Evolutionary conservation across 2,329 filamentous ascomycete species (phyloP).

Genomic region (Claviceps quebecensis): DNA sequence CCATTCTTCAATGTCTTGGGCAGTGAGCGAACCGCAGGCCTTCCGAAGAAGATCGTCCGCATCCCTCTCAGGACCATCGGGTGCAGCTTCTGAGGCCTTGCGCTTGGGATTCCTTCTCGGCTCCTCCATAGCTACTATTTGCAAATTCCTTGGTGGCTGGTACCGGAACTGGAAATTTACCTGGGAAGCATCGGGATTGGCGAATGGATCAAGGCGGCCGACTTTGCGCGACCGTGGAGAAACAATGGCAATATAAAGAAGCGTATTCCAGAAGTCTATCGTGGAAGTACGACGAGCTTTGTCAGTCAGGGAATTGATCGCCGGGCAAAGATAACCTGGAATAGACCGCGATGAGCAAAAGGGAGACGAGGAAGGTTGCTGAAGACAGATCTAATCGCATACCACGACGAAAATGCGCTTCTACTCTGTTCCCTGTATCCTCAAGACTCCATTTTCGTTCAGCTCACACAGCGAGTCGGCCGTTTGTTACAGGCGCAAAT

Average conservation of each 20-base stretch:
- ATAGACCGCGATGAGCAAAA: neutral
- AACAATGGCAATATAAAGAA: neutral
- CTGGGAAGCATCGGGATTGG: too few relatives aligned
- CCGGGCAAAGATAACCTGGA: neutral
- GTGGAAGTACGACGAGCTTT: neutral
- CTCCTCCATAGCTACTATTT: neutral
- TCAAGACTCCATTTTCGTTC: neutral
- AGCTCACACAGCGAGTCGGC: neutral
- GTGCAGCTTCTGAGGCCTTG: conserved; percentile 21
- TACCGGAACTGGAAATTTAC: neutral
- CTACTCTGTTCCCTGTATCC: neutral
- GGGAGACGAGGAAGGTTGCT: neutral
- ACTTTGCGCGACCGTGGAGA: neutral
- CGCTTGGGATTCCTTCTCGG: conserved; percentile 29
- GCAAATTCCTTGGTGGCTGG: neutral
- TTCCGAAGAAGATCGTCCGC: conserved; percentile 26
- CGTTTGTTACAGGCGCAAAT: neutral
- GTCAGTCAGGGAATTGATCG: neutral
- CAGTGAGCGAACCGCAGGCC: conserved; percentile 31
- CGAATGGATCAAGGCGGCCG: neutral
- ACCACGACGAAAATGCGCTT: neutral
- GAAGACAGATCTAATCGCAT: neutral
- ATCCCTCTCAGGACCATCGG: conserved; percentile 13
- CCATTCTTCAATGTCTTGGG: conserved; percentile 46
- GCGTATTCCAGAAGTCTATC: neutral